Evolutionary conservation across 2,329 filamentous ascomycete genomes (phyloP).

Genomic region (Periglandula ipomoeae): DNA sequence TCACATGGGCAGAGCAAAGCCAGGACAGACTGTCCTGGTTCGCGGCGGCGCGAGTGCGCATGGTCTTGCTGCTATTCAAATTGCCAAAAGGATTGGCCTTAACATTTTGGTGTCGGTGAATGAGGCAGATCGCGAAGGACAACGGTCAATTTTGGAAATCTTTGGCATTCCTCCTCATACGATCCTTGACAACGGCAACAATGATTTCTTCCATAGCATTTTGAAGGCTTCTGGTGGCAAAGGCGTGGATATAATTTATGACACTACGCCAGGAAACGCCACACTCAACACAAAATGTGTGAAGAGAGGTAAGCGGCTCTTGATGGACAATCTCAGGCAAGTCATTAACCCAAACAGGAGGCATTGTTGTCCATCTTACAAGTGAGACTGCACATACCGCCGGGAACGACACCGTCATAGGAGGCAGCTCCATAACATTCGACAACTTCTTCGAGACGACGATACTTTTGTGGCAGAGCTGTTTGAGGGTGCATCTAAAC

Average conservation of each 20-base stretch:
- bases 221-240: conserved; percentile 20
- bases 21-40: conserved; percentile 29
- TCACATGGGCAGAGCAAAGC: conserved; percentile 18
- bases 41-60: conserved; percentile 33
- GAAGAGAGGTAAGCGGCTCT: conserved; percentile 23
- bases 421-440: conserved; percentile 17
- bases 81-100: conserved; percentile 28
- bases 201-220: conserved; percentile 24
- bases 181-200: conserved; percentile 29
- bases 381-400: conserved; percentile 14
- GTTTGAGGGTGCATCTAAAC: conserved; percentile 12
- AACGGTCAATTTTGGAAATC: conserved; percentile 26
- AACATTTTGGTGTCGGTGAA: conserved; percentile 34
- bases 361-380: conserved; percentile 23
- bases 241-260: conserved; percentile 36
- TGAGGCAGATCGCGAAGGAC: conserved; percentile 18
- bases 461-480: conserved; percentile 21
- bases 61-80: conserved; percentile 33
- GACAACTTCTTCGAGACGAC: conserved; percentile 23
- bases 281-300: conserved; percentile 26
- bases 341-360: conserved; percentile 15
- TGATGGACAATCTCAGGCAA: neutral
- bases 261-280: conserved; percentile 29
- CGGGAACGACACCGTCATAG: neutral
- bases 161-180: conserved; percentile 24